These are phyloP conservation scores for Trypanosomatidae sp. DNA, from an alignment of 208 protist genomes.

Conservation along the genomic window DNA sequence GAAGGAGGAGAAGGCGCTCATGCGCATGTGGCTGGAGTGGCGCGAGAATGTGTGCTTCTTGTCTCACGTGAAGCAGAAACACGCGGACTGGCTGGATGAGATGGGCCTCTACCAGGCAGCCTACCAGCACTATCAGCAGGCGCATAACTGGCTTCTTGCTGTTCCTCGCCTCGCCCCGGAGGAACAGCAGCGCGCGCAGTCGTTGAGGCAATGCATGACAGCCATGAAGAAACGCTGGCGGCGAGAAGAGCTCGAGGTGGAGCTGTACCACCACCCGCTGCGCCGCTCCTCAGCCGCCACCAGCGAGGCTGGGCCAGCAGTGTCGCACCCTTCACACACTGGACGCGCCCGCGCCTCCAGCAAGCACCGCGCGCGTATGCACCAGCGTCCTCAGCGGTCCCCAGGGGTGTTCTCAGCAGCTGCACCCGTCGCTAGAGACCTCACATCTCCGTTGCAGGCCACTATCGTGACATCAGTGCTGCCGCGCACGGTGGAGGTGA, in stretches of 20 bases:
- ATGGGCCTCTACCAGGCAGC: slow-evolving; percentile 37
- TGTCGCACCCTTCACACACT: neutral
- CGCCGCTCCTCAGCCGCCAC: neutral
- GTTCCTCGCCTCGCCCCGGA: slow-evolving; percentile 32
- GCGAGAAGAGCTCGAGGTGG: slow-evolving; percentile 27
- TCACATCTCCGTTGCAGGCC: slow-evolving; percentile 27
- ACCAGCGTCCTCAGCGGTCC: slow-evolving; percentile 3
- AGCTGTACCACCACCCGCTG: slow-evolving; percentile 18
- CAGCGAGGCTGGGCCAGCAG: neutral
- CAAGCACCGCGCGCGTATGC: neutral
- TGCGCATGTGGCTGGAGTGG: slow-evolving; percentile 48
- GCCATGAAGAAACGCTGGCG: slow-evolving; percentile 32
- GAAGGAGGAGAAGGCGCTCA: slow-evolving; percentile 15
- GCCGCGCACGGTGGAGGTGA: slow-evolving; percentile 46
- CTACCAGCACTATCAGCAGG: slow-evolving; percentile 52
- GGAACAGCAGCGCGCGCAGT: slow-evolving; percentile 39
- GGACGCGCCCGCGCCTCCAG: too few species aligned
- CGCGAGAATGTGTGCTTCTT: slow-evolving; percentile 68
- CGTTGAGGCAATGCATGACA: slow-evolving; percentile 38
- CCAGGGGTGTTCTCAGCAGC: neutral
- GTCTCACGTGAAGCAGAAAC: slow-evolving; percentile 48
- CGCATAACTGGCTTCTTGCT: slow-evolving; percentile 58
- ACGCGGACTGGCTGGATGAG: slow-evolving; percentile 58
- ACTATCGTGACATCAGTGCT: slow-evolving; percentile 69
- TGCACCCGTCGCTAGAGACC: neutral